phyloP scores from a whole-genome alignment of 768 basidiomycete genomes.

The Sarcodon aspratus region DNA sequence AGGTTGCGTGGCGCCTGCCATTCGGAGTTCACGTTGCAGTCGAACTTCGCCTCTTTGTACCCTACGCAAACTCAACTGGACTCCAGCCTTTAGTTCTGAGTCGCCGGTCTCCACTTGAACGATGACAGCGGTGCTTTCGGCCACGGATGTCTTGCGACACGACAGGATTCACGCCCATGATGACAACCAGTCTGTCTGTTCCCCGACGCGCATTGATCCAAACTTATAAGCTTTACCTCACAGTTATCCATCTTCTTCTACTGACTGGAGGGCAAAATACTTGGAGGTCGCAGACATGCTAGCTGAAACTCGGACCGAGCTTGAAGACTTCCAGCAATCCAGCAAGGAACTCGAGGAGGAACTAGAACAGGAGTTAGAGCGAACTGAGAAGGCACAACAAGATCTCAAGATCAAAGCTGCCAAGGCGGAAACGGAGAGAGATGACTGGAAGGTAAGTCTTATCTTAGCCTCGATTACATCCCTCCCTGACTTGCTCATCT shows the following conservation, averaged over 20 bases:
- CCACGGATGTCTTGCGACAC: constrained; percentile 46
- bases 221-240: constrained; percentile 2
- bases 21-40: no score
- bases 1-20: no score
- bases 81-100: no score
- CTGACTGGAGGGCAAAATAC: constrained; percentile 73
- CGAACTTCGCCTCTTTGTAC: no score
- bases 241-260: constrained; percentile 43
- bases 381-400: constrained; percentile 76
- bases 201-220: constrained; percentile 7
- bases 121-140: constrained; percentile 59
- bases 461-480: not conserved
- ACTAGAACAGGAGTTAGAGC: constrained; percentile 80
- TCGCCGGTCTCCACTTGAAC: constrained; percentile 2
- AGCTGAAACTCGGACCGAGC: constrained; percentile 71
- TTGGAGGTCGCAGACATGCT: constrained; percentile 80
- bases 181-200: constrained; percentile 43
- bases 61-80: no score
- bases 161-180: constrained; percentile 46
- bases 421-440: constrained; percentile 63
- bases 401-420: constrained; percentile 66
- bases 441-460: constrained; percentile 82
- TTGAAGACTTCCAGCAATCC: constrained; percentile 78
- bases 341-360: constrained; percentile 92
- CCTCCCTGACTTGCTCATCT: constrained; percentile 4